Percentiles rank a stretch among this genome's conserved stretches.
phyloP scores from a whole-genome alignment of 2,329 filamentous ascomycete genomes.

The Sporothrix protearum region DNA sequence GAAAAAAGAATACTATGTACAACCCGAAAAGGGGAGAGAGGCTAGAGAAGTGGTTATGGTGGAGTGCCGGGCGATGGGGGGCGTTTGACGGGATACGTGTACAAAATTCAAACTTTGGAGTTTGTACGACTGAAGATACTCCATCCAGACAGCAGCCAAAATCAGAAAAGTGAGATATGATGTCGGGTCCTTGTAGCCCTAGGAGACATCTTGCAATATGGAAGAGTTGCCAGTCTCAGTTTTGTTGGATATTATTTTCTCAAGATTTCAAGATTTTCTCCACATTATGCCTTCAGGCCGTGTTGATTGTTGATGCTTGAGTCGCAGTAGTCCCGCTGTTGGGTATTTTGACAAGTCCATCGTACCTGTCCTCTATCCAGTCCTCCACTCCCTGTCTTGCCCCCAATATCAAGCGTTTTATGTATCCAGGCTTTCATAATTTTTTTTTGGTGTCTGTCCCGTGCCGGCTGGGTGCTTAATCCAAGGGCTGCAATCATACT shows the following conservation, averaged over 20 bases:
- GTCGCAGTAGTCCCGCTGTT: no score
- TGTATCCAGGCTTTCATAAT: constrained; percentile 2
- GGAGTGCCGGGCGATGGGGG: background rate
- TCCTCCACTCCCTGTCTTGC: background rate
- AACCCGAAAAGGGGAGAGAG: background rate
- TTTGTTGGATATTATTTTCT: background rate
- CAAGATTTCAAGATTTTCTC: background rate
- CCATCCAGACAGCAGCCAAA: background rate
- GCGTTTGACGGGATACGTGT: background rate
- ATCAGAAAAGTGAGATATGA: background rate
- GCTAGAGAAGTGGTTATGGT: background rate
- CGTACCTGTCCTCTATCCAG: background rate
- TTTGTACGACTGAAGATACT: background rate
- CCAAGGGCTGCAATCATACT: background rate
- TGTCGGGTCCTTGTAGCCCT: background rate
- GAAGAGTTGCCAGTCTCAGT: background rate
- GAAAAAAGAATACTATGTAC: no score
- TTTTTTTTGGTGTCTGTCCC: background rate
- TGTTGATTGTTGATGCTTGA: background rate
- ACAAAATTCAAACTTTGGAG: background rate
- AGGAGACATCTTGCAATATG: background rate
- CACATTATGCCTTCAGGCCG: background rate
- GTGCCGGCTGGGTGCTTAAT: background rate
- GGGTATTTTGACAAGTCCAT: no score
- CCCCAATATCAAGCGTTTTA: background rate